Evolutionary conservation across 1,284 basidiomycete genomes (phyloP), one percentile per base, ranked within the genome.

Genomic region (Melampsora americana): DNA sequence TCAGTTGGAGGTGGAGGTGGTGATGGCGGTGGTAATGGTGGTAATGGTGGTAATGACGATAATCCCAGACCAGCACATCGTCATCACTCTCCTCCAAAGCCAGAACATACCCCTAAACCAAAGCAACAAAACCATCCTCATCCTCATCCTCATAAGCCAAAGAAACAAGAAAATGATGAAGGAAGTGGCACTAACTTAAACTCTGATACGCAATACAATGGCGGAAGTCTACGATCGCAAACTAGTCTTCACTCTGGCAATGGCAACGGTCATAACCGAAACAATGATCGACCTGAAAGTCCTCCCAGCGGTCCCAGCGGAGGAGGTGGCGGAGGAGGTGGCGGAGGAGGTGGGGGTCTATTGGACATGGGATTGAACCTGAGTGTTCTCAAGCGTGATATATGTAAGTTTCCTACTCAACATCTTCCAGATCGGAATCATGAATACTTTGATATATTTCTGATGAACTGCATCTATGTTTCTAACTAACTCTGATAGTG

Each of bases 51-150:
- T 39, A 11, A 39, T 53, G 20, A 28, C 20, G 53, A 56, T 56
- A 11, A 23, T 56, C n/a, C n/a, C n/a, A 56, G 9, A 23, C 53
- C 53, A 56, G 12, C 53, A 56, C 53, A n/a, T 56, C 53, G 12
- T n/a, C 53, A 56, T 56, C 53, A 56, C 53, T 56, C 28, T 56
- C 42, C n/a, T 23, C 53, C 53, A 56, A 56, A n/a, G 28, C 53
- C n/a, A 56, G 53, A 44, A 44, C 53, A n/a, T 56, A 56, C n/a
- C n/a, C 53, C 28, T 12, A 56, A 56, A 14, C 53, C 53, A n/a
- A 56, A 56, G 53, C n/a, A 56, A 56, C 53, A 28, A 44, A 44
- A 44, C 16, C 42, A 44, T 3, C 42, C 42, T 44, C 42, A 14
- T 3, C 42, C 42, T 44, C 42, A 14, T 44, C 42, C 42, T 56